Percentiles rank a stretch among this genome's conserved stretches.
Evolutionary conservation across 208 protist genomes (phyloP).

Genomic region (Leishmania amazonensis): DNA sequence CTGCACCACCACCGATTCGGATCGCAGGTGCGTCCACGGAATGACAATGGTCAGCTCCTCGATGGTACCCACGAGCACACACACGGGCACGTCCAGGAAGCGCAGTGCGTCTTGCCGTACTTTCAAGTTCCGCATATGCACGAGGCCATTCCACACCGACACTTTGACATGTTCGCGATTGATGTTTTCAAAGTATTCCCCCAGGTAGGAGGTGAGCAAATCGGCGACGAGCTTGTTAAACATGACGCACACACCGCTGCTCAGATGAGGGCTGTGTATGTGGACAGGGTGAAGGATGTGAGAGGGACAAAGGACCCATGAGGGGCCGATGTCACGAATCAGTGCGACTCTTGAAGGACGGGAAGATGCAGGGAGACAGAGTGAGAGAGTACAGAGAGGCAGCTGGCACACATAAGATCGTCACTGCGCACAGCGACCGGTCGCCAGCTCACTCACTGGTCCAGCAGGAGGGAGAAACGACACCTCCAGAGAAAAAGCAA

Average conservation of each 20-base stretch:
- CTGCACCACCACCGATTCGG: constrained; percentile 68
- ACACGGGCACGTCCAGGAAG: constrained; percentile 59
- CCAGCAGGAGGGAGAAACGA: neutral
- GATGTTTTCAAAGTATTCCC: constrained; percentile 86
- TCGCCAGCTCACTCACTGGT: neutral
- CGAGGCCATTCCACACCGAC: constrained; percentile 78
- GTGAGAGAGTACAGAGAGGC: neutral
- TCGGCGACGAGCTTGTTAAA: constrained; percentile 81
- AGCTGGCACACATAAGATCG: neutral
- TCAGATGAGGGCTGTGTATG: too few species aligned
- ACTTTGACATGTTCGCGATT: constrained; percentile 86
- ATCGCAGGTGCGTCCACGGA: constrained; percentile 77
- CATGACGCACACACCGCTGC: constrained; percentile 32
- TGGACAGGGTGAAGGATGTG: neutral
- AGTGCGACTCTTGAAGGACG: neutral
- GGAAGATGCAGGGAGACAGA: neutral
- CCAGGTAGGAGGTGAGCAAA: constrained; percentile 75
- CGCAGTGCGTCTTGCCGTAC: constrained; percentile 73
- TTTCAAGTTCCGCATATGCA: constrained; percentile 61
- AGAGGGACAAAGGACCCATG: neutral
- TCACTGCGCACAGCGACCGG: neutral
- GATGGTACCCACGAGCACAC: constrained; percentile 62
- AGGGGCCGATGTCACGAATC: neutral
- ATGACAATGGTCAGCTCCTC: constrained; percentile 71
- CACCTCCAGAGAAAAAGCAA: neutral